Conservation (phyloP, 805 yeast genomes). For the Monosporozyma aquatica region DNA sequence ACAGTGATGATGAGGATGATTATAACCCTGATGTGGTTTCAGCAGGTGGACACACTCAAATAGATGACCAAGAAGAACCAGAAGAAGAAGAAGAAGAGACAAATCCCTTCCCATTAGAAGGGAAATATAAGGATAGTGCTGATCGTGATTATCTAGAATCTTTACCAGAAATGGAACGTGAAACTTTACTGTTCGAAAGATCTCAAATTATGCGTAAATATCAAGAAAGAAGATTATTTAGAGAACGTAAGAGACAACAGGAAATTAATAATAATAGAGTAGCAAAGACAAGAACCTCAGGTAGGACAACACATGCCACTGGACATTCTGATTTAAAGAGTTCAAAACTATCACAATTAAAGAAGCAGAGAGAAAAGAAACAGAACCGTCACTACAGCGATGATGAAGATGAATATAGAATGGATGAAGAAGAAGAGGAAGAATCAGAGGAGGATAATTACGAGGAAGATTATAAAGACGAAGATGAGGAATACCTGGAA, state of each 20-base stretch:
- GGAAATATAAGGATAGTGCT: conserved; percentile 73
- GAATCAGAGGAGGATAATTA: conserved; percentile 36
- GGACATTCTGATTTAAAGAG: conserved; percentile 33
- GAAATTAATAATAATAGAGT: conserved; percentile 16
- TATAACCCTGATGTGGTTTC: conserved; percentile 28
- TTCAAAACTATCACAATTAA: conserved; percentile 61
- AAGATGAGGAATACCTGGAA: conserved; percentile 34
- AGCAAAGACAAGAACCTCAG: conserved; percentile 20
- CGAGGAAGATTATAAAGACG: conserved; percentile 31
- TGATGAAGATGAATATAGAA: conserved; percentile 37
- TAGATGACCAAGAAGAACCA: too few relatives aligned
- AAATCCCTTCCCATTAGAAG: conserved; percentile 90
- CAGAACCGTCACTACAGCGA: conserved; percentile 36
- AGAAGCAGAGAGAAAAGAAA: conserved; percentile 61
- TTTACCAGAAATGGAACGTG: conserved; percentile 89
- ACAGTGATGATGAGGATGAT: conserved; percentile 32
- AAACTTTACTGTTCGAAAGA: conserved; percentile 83
- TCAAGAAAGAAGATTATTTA: conserved; percentile 75
- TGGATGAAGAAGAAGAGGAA: conserved; percentile 37
- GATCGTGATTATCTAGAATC: conserved; percentile 57
- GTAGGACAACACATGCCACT: conserved; percentile 33
- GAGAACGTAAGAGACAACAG: conserved; percentile 49
- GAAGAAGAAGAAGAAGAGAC: conserved; percentile 34
- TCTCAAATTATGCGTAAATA: conserved; percentile 83
- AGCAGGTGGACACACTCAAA: background rate